Evolutionary conservation across 441 rosid genomes (phyloP).

Genomic region (Cnidoscolus chayamansa): DNA sequence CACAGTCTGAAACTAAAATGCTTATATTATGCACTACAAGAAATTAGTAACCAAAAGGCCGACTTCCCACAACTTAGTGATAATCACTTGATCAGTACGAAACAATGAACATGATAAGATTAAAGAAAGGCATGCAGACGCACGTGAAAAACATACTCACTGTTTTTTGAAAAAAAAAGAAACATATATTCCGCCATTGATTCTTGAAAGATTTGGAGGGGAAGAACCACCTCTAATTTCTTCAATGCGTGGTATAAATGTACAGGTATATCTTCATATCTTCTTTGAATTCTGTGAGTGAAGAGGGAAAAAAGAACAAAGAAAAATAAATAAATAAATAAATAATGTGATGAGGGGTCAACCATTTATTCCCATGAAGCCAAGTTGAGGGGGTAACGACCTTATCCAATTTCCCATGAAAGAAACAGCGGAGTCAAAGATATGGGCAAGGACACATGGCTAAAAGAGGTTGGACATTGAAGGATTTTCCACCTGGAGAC

Average conservation of each 20-base stretch:
- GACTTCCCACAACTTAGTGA: too few relatives aligned
- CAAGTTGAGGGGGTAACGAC: conserved; percentile 29
- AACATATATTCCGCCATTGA: conserved; percentile 29
- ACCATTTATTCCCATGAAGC: conserved; percentile 10
- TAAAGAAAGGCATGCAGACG: neutral
- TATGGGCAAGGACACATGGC: conserved; percentile 30
- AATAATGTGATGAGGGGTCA: conserved; percentile 6
- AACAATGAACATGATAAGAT: neutral
- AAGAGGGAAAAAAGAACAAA: neutral
- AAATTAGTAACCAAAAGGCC: too few relatives aligned
- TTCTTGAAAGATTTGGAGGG: conserved; percentile 31
- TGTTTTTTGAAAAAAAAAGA: neutral
- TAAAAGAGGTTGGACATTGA: conserved; percentile 28
- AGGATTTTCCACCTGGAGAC: conserved; percentile 32
- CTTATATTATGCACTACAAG: too few relatives aligned
- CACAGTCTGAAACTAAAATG: too few relatives aligned
- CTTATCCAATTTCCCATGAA: conserved; percentile 24
- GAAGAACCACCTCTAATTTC: conserved; percentile 11
- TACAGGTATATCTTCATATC: conserved; percentile 9
- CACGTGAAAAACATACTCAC: neutral
- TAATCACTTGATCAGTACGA: too few relatives aligned
- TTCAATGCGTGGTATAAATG: conserved; percentile 18
- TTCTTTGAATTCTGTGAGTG: conserved; percentile 11
- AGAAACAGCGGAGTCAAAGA: conserved; percentile 23
- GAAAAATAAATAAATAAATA: neutral